Percentiles rank a stretch among this genome's conserved stretches.
Conservation (phyloP, 2,329 filamentous ascomycete species). For the Cladosporium sp. region DNA sequence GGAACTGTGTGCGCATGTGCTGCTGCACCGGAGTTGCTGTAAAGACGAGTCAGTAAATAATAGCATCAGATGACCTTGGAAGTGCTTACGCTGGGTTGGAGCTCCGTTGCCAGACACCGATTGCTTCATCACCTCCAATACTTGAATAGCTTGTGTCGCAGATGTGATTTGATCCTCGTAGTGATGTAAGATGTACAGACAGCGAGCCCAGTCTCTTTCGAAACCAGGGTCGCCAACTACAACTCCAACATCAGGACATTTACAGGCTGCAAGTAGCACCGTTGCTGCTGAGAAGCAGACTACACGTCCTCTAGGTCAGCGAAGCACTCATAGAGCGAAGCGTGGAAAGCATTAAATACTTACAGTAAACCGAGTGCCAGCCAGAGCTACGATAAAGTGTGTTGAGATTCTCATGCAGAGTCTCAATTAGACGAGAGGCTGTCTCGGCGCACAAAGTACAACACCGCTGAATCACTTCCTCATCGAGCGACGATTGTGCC, state of each 20-base stretch:
- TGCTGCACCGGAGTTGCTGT: slow-evolving; percentile 2
- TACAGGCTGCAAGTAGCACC: slow-evolving; percentile 28
- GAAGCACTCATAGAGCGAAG: background rate
- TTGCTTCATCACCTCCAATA: slow-evolving; percentile 28
- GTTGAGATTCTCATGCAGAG: slow-evolving; percentile 36
- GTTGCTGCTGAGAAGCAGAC: slow-evolving; percentile 30
- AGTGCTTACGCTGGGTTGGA: slow-evolving; percentile 4
- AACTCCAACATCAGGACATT: slow-evolving; percentile 18
- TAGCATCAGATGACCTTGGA: background rate
- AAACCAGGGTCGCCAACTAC: slow-evolving; percentile 21
- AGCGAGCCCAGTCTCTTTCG: slow-evolving; percentile 27
- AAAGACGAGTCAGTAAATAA: slow-evolving; percentile 21
- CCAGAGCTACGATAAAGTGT: slow-evolving; percentile 29
- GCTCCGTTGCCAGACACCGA: slow-evolving; percentile 10
- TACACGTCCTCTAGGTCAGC: background rate
- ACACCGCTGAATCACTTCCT: slow-evolving; percentile 34
- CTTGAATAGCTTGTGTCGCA: slow-evolving; percentile 26
- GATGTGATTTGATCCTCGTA: slow-evolving; percentile 29
- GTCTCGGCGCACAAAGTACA: slow-evolving; percentile 34
- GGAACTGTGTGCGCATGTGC: background rate
- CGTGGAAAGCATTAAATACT: background rate
- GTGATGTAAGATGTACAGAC: slow-evolving; percentile 26
- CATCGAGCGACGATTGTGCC: slow-evolving; percentile 37
- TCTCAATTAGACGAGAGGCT: slow-evolving; percentile 39
- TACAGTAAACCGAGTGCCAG: slow-evolving; percentile 30